Base-by-base conservation (phyloP, 2,329 filamentous ascomycete genomes). In the Dendrostoma leiphaemia region DNA sequence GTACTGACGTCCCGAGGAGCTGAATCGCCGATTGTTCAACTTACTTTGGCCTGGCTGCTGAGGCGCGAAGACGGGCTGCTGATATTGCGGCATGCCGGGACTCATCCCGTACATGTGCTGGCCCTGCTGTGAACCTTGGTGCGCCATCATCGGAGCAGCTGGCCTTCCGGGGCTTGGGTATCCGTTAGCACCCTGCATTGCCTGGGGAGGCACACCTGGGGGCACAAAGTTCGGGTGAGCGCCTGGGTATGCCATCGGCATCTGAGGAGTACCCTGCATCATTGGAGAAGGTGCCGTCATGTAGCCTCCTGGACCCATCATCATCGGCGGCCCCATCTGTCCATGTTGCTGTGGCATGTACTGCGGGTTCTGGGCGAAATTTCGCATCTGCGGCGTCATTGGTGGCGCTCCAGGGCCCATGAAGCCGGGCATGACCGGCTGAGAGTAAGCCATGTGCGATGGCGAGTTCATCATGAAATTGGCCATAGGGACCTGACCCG, bases 111-210 rank as follows among this genome's bases (percentile, higher is more conserved):
- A 92, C 73, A 77, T 83, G 64, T 75, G 84, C 67, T 95, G 91
- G 37, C 92, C 91, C 69, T 96, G 92, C 65, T 97, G 93, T 26
- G 92, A 97, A 52, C 90, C 90, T 73, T 96, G 91, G 61, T 92
- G 92, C 64, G 87, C 89, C 93, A 97, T 97, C 86, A 95, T 91
- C 2, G 90, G 87, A 12, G 94, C 90, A 19, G 77, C 69, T 26
- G 86, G 85, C 45, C 91, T 84, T 53, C 90, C 86, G 1, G 93
- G 93, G 67, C 93, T 97, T n/a, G 91, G 89, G 65, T 90, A 96
- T 15, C 91, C 90, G 62, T 86, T 89, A 7, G 83, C 79, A 40
- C 83, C 89, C 19, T 87, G 83, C 51, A 84, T 80, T 8, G 74
- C 71, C 61, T 84, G 82, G 26, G 80, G 82, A 17, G 79, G 78